These are phyloP conservation scores for Talaromyces atroroseus DNA, from an alignment of 2,329 filamentous ascomycete genomes.

Conservation along the genomic window DNA sequence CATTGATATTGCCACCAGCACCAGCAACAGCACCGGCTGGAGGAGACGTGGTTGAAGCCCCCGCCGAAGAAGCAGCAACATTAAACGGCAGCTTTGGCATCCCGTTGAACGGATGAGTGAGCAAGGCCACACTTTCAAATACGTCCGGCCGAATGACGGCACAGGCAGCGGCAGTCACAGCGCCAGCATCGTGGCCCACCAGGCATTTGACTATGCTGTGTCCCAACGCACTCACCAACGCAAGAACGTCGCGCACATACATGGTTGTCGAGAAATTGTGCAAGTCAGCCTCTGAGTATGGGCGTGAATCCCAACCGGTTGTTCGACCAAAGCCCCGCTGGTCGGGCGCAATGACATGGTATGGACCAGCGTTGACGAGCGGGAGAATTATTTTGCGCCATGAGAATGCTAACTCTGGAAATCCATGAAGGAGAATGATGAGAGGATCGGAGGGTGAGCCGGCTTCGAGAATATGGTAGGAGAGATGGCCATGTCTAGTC, in stretches of 20 bases:
- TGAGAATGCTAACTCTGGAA: conserved; percentile 63
- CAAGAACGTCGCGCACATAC: conserved; percentile 57
- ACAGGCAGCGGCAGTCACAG: conserved; percentile 54
- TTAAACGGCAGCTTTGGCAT: conserved; percentile 47
- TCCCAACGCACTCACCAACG: conserved; percentile 56
- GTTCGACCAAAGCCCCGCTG: conserved; percentile 65
- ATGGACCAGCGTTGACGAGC: conserved; percentile 51
- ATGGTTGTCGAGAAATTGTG: conserved; percentile 53
- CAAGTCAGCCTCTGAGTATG: conserved; percentile 51
- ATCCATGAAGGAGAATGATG: conserved; percentile 60
- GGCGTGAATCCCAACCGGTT: conserved; percentile 52
- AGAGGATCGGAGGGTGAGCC: conserved; percentile 48
- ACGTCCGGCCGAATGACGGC: conserved; percentile 60
- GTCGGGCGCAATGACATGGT: conserved; percentile 62
- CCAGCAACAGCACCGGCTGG: neutral
- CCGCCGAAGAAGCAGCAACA: conserved; percentile 30
- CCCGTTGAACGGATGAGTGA: conserved; percentile 61
- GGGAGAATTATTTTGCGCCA: conserved; percentile 60
- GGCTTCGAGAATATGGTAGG: conserved; percentile 57
- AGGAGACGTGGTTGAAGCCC: neutral
- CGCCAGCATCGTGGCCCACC: conserved; percentile 60
- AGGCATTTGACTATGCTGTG: conserved; percentile 55
- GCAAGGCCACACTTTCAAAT: conserved; percentile 56
- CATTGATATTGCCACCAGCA: conserved; percentile 39
- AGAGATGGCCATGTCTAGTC: conserved; percentile 45